Conservation (phyloP, 257 asterid species). For the Solanum acaule region DNA sequence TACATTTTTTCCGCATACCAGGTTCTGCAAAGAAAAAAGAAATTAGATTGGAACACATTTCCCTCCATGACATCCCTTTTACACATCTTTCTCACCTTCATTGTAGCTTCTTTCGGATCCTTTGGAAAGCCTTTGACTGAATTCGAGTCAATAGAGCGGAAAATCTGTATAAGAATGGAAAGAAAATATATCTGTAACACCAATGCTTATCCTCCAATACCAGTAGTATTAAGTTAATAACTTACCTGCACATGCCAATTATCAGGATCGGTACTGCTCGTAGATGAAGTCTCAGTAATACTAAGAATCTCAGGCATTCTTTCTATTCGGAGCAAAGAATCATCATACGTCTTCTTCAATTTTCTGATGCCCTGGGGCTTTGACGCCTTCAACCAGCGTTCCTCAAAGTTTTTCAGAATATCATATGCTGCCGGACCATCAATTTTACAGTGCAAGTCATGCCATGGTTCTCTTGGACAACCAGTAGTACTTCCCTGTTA, state of each 20-base stretch:
- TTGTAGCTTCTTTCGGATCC: slow-evolving; percentile 75
- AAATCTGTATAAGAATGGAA: slow-evolving; percentile 38
- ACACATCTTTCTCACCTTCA: slow-evolving; percentile 35
- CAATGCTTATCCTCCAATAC: not conserved
- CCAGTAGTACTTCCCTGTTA: slow-evolving; percentile 64
- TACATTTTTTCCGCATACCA: slow-evolving; percentile 90
- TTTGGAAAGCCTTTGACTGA: slow-evolving; percentile 94
- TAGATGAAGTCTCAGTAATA: slow-evolving; percentile 56
- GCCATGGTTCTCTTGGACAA: slow-evolving; percentile 99
- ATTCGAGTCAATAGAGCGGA: slow-evolving; percentile 96
- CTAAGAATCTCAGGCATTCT: slow-evolving; percentile 91
- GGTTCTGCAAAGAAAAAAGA: slow-evolving; percentile 45
- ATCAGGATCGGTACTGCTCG: slow-evolving; percentile 56
- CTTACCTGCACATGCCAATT: slow-evolving; percentile 89
- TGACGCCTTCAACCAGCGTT: slow-evolving; percentile 83
- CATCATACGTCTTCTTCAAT: slow-evolving; percentile 67
- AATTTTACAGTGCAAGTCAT: slow-evolving; percentile 87
- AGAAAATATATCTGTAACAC: not conserved
- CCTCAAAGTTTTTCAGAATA: slow-evolving; percentile 82
- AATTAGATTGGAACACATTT: not conserved
- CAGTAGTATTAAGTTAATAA: not conserved
- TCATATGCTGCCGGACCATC: slow-evolving; percentile 99
- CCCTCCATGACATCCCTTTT: not conserved
- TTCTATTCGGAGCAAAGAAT: slow-evolving; percentile 82
- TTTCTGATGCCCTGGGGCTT: slow-evolving; percentile 84